Percentiles rank a stretch among this genome's conserved stretches.
These are phyloP conservation scores for Daldinia caldariorum DNA, from an alignment of 495 filamentous ascomycete species.

Conservation along the genomic window DNA sequence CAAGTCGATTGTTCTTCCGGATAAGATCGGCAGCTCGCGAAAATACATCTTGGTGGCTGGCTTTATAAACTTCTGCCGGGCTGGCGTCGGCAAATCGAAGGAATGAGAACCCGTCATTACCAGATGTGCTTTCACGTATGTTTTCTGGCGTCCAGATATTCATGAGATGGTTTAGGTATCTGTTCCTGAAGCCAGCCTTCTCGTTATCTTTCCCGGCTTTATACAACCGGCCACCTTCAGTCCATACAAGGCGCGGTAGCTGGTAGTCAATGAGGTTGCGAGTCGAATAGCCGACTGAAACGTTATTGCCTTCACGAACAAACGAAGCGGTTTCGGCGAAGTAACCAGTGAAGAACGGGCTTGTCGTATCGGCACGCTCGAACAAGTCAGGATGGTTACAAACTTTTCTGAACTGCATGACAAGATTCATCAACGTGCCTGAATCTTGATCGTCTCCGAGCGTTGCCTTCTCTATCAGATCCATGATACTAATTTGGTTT, in stretches of 20 bases:
- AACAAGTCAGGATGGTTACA: slow-evolving; percentile 99
- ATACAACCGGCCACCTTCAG: slow-evolving; percentile 77
- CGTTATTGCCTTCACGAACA: slow-evolving; percentile 81
- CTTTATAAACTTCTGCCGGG: slow-evolving; percentile 72
- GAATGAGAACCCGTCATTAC: slow-evolving; percentile 82
- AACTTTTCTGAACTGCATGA: slow-evolving; percentile 99
- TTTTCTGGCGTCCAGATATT: slow-evolving; percentile 90
- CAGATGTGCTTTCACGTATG: slow-evolving; percentile 66
- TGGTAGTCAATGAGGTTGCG: slow-evolving; percentile 85
- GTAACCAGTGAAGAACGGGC: slow-evolving; percentile 80
- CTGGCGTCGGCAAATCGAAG: slow-evolving; percentile 86
- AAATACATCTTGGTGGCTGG: slow-evolving; percentile 65
- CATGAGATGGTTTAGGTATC: slow-evolving; percentile 78
- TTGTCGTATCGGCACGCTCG: slow-evolving; percentile 89
- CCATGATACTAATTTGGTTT: slow-evolving; percentile 98
- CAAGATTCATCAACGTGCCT: slow-evolving; percentile 96
- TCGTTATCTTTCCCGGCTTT: slow-evolving; percentile 78
- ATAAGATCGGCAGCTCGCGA: slow-evolving; percentile 68
- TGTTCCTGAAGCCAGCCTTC: slow-evolving; percentile 77
- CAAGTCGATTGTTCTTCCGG: slow-evolving; percentile 62
- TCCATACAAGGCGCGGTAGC: slow-evolving; percentile 80
- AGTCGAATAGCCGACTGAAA: slow-evolving; percentile 87
- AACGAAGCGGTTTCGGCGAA: slow-evolving; percentile 97
- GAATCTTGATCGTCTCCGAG: slow-evolving; percentile 94
- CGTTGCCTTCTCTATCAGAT: slow-evolving; percentile 96